Conservation (phyloP, 169 alveolate genomes). For the Amoebophrya sp. region DNA sequence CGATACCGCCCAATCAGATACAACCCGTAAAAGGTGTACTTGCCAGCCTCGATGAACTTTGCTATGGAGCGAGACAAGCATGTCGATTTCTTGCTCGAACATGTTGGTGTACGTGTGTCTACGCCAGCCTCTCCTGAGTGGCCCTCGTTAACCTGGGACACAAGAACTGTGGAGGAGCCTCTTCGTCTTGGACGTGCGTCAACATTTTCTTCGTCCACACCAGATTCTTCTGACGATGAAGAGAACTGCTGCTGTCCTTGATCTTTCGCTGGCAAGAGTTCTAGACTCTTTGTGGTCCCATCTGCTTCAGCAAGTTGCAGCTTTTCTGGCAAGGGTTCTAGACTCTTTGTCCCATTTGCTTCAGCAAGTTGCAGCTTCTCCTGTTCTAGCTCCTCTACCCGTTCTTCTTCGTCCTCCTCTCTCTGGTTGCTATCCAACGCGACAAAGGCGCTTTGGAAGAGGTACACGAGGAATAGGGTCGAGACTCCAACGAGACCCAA, state of each 20-base stretch:
- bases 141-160: too few relatives aligned
- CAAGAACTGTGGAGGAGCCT: too few relatives aligned
- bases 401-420: background rate
- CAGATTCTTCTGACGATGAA: too few relatives aligned
- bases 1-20: background rate
- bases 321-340: background rate
- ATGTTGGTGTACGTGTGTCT: too few relatives aligned
- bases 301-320: too few relatives aligned
- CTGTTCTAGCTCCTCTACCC: background rate
- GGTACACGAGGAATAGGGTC: background rate
- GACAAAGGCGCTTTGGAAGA: background rate
- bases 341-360: background rate
- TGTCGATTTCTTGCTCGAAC: background rate
- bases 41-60: background rate
- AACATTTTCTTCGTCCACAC: too few relatives aligned
- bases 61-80: background rate
- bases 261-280: too few relatives aligned
- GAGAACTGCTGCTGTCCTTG: too few relatives aligned
- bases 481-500: background rate
- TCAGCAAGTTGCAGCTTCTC: background rate
- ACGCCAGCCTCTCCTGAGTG: too few relatives aligned
- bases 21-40: background rate
- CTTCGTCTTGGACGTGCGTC: too few relatives aligned
- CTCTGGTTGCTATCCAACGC: background rate
- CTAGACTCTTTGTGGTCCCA: too few relatives aligned